A percentile compares a stretch with the other conserved stretches of the same genome.
These are phyloP conservation scores for Blastocystis hominis DNA, from an alignment of 352 stramenopile genomes.

Conservation along the genomic window DNA sequence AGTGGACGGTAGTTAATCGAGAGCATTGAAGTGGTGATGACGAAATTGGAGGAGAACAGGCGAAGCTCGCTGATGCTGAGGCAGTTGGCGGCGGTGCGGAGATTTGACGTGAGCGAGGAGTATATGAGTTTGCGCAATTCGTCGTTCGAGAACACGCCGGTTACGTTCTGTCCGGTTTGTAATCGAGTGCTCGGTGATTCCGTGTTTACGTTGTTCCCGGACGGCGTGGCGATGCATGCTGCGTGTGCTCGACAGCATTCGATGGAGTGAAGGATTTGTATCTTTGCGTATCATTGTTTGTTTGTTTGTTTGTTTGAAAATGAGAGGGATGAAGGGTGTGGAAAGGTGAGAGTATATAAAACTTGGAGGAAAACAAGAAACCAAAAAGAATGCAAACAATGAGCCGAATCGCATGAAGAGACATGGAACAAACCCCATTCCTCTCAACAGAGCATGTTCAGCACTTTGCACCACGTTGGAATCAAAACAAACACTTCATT, in stretches of 20 bases:
- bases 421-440: too few relatives aligned
- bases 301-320: too few relatives aligned
- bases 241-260: not conserved
- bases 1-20: not conserved
- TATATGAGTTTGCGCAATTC: slow-evolving; percentile 4
- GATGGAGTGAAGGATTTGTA: too few relatives aligned
- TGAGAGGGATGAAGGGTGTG: too few relatives aligned
- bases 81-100: not conserved
- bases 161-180: not conserved
- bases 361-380: too few relatives aligned
- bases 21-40: not conserved
- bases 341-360: too few relatives aligned
- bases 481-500: slow-evolving; percentile 2
- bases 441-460: too few relatives aligned
- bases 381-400: too few relatives aligned
- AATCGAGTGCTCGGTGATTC: not conserved
- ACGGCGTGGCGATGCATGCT: not conserved
- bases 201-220: not conserved
- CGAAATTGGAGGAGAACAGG: not conserved
- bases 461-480: too few relatives aligned
- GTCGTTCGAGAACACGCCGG: not conserved
- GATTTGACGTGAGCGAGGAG: not conserved
- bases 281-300: too few relatives aligned
- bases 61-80: not conserved
- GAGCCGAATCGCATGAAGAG: too few relatives aligned